Evolutionary conservation across 2,329 filamentous ascomycete genomes (phyloP).

Genomic region (Fonsecaea pedrosoi): DNA sequence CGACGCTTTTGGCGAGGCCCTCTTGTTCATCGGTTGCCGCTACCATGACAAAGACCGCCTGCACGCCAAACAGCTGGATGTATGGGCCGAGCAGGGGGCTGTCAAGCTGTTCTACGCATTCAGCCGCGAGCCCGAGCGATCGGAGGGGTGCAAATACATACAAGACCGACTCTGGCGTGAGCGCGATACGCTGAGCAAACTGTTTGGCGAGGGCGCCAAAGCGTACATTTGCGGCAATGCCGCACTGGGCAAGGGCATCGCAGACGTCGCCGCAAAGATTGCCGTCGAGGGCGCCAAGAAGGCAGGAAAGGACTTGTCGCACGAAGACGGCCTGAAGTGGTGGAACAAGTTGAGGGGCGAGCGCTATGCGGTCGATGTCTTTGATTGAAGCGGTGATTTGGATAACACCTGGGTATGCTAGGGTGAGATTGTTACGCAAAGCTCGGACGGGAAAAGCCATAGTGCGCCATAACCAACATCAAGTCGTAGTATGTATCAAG

Average conservation of each 20-base stretch:
- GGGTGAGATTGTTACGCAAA: background rate
- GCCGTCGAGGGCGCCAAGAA: slow-evolving; percentile 40
- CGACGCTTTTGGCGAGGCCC: slow-evolving; percentile 43
- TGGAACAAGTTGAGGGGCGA: slow-evolving; percentile 36
- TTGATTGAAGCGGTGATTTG: slow-evolving; percentile 26
- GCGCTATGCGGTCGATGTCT: slow-evolving; percentile 39
- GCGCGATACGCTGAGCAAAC: slow-evolving; percentile 50
- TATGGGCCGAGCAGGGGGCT: slow-evolving; percentile 68
- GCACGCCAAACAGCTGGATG: slow-evolving; percentile 45
- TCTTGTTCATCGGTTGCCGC: slow-evolving; percentile 49
- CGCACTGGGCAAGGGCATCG: slow-evolving; percentile 58
- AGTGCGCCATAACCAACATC: background rate
- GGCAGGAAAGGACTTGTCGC: slow-evolving; percentile 46
- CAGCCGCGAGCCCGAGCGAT: slow-evolving; percentile 54
- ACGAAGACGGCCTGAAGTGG: slow-evolving; percentile 49
- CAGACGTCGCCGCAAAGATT: slow-evolving; percentile 50
- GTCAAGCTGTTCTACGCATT: slow-evolving; percentile 69
- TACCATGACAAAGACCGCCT: slow-evolving; percentile 46
- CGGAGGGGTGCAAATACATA: slow-evolving; percentile 59
- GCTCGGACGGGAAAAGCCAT: background rate
- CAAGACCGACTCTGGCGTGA: slow-evolving; percentile 61
- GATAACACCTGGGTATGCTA: background rate
- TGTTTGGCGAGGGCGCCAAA: slow-evolving; percentile 60
- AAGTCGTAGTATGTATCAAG: too few relatives aligned
- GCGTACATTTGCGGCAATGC: slow-evolving; percentile 71